phyloP scores from a whole-genome alignment of 345 rosid species.

The Schrenkiella parvula region DNA sequence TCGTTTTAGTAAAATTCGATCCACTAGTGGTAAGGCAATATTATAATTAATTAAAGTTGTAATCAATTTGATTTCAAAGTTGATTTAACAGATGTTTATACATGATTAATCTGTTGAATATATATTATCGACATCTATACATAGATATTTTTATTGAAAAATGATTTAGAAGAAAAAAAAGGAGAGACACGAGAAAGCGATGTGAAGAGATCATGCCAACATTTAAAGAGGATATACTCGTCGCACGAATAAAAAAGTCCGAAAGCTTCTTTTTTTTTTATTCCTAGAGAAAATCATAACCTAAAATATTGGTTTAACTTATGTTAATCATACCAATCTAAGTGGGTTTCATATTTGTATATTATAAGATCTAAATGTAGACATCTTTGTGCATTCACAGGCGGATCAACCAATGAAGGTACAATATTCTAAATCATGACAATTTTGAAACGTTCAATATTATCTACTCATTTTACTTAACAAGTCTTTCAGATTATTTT shows the following conservation, averaged over 20 bases:
- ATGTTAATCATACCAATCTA: conserved; percentile 18
- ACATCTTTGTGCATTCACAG: conserved; percentile 32
- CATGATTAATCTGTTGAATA: conserved; percentile 10
- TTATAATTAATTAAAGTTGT: neutral
- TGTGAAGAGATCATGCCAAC: conserved; percentile 33
- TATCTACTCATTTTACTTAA: neutral
- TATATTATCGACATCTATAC: neutral
- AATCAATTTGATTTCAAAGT: conserved; percentile 7
- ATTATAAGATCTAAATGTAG: conserved; percentile 5
- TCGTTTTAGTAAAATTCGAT: neutral
- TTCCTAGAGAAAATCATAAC: conserved; percentile 10
- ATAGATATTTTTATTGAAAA: neutral
- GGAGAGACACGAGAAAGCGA: conserved; percentile 28
- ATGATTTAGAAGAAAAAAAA: neutral
- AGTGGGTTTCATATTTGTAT: conserved; percentile 16
- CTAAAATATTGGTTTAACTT: neutral
- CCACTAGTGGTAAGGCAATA: neutral
- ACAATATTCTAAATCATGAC: conserved; percentile 24
- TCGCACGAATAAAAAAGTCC: conserved; percentile 33
- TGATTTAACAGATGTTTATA: conserved; percentile 14
- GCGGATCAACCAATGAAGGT: conserved; percentile 27
- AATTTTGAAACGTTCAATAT: conserved; percentile 31
- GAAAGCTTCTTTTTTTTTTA: conserved; percentile 1
- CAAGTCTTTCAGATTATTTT: neutral
- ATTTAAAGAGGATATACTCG: conserved; percentile 30